A percentile compares a stretch with the other conserved stretches of the same genome.
phyloP scores from a whole-genome alignment of 192 early-diverging fungal genomes.

The Podila clonocystis region DNA sequence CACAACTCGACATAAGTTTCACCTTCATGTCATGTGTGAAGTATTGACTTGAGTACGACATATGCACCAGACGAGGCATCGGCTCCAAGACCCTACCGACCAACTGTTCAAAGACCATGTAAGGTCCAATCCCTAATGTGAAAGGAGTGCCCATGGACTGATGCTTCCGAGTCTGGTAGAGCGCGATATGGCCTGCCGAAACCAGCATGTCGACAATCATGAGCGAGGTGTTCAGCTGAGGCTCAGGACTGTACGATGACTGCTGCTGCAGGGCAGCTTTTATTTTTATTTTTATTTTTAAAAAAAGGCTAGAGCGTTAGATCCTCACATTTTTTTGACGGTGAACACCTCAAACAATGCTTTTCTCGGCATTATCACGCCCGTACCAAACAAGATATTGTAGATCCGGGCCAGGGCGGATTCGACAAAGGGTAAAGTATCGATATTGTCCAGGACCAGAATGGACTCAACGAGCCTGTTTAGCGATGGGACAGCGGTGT shows the following conservation, averaged over 20 bases:
- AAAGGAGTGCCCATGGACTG: not conserved
- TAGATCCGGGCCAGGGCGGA: not conserved
- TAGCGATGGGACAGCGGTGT: not conserved
- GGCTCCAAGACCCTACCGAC: not conserved
- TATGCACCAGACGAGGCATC: too few relatives aligned
- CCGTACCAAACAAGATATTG: not conserved
- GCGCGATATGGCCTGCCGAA: not conserved
- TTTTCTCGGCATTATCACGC: not conserved
- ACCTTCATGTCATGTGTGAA: too few relatives aligned
- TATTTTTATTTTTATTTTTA: too few relatives aligned
- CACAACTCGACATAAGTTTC: too few relatives aligned
- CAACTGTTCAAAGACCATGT: not conserved
- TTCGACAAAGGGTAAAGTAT: not conserved
- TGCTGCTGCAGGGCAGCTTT: not conserved
- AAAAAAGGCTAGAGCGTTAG: too few relatives aligned
- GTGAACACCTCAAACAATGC: too few relatives aligned
- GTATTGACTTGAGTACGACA: too few relatives aligned
- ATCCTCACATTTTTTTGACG: too few relatives aligned
- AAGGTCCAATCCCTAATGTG: not conserved
- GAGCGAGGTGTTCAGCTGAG: not conserved
- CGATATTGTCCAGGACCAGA: conserved; percentile 1
- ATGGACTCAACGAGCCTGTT: not conserved
- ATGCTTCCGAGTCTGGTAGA: not conserved
- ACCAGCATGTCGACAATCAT: not conserved
- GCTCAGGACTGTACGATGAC: not conserved